Evolutionary conservation across 2,329 filamentous ascomycete species (phyloP).

Genomic region (Ophiosphaerella korrae): DNA sequence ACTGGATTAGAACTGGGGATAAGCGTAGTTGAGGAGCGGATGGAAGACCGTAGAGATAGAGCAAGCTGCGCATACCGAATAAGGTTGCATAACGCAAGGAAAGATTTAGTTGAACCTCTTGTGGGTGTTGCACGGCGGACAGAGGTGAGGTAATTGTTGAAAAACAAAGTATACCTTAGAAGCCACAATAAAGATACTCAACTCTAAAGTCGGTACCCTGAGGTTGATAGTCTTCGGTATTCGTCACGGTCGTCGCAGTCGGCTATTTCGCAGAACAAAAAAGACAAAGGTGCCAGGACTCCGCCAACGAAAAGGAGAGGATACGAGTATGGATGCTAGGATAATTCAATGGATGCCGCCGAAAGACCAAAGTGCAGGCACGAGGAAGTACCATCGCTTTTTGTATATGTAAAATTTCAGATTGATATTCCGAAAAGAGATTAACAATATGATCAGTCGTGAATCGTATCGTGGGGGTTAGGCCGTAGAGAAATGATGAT

Average conservation of each 20-base stretch:
- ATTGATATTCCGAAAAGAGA: conserved; percentile 34
- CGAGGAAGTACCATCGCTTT: conserved; percentile 25
- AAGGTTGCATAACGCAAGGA: conserved; percentile 24
- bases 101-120: conserved; percentile 28
- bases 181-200: conserved; percentile 41
- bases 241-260: conserved; percentile 44
- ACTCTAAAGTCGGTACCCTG: conserved; percentile 47
- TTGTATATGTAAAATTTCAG: conserved; percentile 37
- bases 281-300: conserved; percentile 21
- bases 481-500: conserved; percentile 37
- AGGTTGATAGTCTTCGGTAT: conserved; percentile 47
- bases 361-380: conserved; percentile 21
- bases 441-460: conserved; percentile 45
- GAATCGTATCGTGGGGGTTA: conserved; percentile 38
- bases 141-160: conserved; percentile 6
- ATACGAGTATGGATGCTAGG: conserved; percentile 24
- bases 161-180: conserved; percentile 13
- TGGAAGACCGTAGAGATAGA: conserved; percentile 6
- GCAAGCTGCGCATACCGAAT: conserved; percentile 43
- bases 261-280: conserved; percentile 32
- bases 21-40: background rate
- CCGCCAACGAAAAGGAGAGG: conserved; percentile 25
- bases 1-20: background rate
- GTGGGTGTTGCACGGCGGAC: background rate
- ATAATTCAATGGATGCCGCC: conserved; percentile 23